Base-by-base conservation (phyloP, 805 yeast species). In the Candida boleticola region DNA sequence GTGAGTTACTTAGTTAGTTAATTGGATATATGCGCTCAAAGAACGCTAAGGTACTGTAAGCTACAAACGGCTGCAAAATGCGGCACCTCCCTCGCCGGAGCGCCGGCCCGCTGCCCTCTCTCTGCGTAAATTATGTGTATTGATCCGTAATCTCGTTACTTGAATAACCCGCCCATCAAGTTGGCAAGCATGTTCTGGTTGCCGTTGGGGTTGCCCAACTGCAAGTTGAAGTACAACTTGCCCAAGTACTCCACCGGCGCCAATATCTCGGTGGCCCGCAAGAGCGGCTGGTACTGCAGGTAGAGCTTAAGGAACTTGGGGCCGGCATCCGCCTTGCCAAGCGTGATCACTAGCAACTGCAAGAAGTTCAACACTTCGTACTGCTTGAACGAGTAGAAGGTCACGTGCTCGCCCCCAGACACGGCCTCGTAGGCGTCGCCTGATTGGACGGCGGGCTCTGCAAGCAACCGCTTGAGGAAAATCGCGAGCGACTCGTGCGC, bases 121-220 rank as follows among this genome's bases (percentile, higher is more conserved):
- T n/a, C n/a, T n/a, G n/a, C n/a, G n/a, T n/a, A n/a, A n/a, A n/a
- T n/a, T n/a, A n/a, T n/a, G n/a, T n/a, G n/a, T n/a, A n/a, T n/a
- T n/a, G n/a, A n/a, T n/a, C n/a, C n/a, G n/a, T n/a, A n/a, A n/a
- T n/a, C n/a, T n/a, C n/a, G n/a, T 22, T 33, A 33, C 48, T 69
- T 67, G 50, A 69, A 68, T 36, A 70, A 54, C 13, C 68, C 71
- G 14, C 80, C 77, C 95, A 93, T 87, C 73, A 92, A 71, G 49
- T 71, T 74, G 32, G 76, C 74, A 44, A 73, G 60, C 61, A 76
- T 60, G 41, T 76, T 67, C 39, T 63, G 71, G 42, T 66, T 68
- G 31, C 61, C 67, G 23, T 62, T 54, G 0, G 67, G 53, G 34
- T 64, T 66, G 13, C 75, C 79, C 29, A 67, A 41, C 36, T 68